A percentile compares a stretch with the other conserved stretches of the same genome.
These are phyloP conservation scores for Lagenidium sp. DNA, from an alignment of 352 stramenopile genomes.

Conservation along the genomic window DNA sequence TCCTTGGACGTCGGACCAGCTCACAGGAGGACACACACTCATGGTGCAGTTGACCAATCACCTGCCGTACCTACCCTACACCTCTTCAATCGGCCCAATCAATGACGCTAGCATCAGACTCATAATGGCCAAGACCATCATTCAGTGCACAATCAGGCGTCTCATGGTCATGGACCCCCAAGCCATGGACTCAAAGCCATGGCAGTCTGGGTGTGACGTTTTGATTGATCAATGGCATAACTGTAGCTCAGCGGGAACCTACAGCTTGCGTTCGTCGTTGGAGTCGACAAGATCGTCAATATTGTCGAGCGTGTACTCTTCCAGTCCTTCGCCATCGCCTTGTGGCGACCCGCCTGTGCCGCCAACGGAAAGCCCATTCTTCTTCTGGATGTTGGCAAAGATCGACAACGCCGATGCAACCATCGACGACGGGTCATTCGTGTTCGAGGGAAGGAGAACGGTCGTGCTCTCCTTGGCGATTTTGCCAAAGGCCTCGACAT, in stretches of 20 bases:
- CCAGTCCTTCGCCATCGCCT: conserved; percentile 12
- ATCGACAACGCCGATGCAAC: conserved; percentile 85
- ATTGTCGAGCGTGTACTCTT: conserved; percentile 65
- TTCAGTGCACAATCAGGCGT: background rate
- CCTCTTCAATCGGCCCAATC: no score
- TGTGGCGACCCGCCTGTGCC: background rate
- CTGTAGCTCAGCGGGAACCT: no score
- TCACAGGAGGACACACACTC: no score
- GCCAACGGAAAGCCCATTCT: conserved; percentile 25
- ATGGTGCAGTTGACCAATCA: no score
- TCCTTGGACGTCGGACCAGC: conserved; percentile 1
- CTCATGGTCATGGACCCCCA: conserved; percentile 2
- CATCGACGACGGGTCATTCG: conserved; percentile 83
- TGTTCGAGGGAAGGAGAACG: conserved; percentile 70
- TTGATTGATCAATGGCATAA: no score
- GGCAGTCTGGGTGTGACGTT: no score
- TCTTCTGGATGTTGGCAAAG: conserved; percentile 85
- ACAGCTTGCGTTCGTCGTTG: conserved; percentile 1
- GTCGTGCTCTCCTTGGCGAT: conserved; percentile 88
- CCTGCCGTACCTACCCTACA: no score
- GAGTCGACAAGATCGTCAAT: conserved; percentile 18
- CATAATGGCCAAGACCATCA: conserved; percentile 2
- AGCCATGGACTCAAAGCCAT: no score
- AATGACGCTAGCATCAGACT: no score
- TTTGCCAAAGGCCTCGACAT: conserved; percentile 87